Conservation (phyloP, 2,329 filamentous ascomycete genomes). For the Arachnomyces sp. region DNA sequence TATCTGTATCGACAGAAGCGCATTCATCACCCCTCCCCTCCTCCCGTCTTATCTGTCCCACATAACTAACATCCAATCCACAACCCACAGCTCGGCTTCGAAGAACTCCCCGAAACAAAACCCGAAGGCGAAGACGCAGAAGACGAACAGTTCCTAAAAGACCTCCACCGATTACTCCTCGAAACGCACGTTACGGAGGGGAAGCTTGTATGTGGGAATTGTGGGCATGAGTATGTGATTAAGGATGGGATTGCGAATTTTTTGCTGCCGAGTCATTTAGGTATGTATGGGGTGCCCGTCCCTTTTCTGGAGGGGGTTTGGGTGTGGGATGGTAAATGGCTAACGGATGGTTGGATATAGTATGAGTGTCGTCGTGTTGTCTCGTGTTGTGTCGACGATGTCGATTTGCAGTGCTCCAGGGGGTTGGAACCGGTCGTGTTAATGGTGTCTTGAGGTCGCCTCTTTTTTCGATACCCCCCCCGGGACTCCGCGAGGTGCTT, state of each 20-base stretch:
- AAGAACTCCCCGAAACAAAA: slow-evolving; percentile 57
- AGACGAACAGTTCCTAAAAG: slow-evolving; percentile 62
- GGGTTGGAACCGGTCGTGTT: too few relatives aligned
- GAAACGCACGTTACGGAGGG: slow-evolving; percentile 87
- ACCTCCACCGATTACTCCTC: slow-evolving; percentile 72
- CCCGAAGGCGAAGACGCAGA: slow-evolving; percentile 55
- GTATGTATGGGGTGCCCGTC: slow-evolving; percentile 16
- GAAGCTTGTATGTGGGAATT: slow-evolving; percentile 81
- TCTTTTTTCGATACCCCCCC: too few relatives aligned
- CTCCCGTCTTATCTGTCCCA: neutral
- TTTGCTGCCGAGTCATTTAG: slow-evolving; percentile 83
- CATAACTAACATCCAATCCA: slow-evolving; percentile 6
- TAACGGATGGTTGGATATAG: too few relatives aligned
- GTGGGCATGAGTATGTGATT: slow-evolving; percentile 86
- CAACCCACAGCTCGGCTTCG: slow-evolving; percentile 62
- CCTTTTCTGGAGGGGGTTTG: neutral
- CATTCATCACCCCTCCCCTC: neutral
- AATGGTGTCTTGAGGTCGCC: too few relatives aligned
- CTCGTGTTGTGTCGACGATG: too few relatives aligned
- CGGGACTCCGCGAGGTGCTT: too few relatives aligned
- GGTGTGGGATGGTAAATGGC: too few relatives aligned
- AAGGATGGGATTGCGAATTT: slow-evolving; percentile 98
- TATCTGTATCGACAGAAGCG: neutral
- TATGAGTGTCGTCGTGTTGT: too few relatives aligned
- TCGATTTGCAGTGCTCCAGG: too few relatives aligned